These are phyloP conservation scores for Linum tenue DNA, from an alignment of 345 rosid species.

Conservation along the genomic window DNA sequence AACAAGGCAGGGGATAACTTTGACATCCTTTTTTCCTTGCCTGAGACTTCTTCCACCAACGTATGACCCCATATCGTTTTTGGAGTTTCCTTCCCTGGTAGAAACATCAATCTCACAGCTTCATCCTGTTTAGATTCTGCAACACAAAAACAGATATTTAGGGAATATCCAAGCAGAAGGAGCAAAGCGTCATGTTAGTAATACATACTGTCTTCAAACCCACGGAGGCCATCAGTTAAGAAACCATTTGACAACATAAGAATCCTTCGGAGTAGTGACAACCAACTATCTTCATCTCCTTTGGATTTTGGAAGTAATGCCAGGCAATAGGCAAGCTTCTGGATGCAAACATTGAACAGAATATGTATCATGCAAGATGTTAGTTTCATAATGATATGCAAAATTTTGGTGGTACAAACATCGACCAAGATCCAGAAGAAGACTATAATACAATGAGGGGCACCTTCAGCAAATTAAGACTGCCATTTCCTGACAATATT, in stretches of 20 bases:
- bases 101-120: conserved; percentile 53
- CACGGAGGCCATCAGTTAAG: conserved; percentile 60
- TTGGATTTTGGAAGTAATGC: conserved; percentile 77
- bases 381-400: background rate
- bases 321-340: conserved; percentile 70
- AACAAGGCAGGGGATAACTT: conserved; percentile 39
- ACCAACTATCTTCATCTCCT: conserved; percentile 79
- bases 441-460: background rate
- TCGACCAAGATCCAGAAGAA: background rate
- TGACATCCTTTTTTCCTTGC: conserved; percentile 36
- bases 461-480: conserved; percentile 54
- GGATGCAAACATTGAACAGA: conserved; percentile 21
- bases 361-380: background rate
- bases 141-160: conserved; percentile 9
- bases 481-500: conserved; percentile 49
- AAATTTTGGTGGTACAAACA: background rate
- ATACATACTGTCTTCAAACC: conserved; percentile 69
- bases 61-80: conserved; percentile 50
- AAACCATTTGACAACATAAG: conserved; percentile 45
- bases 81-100: conserved; percentile 66
- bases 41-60: conserved; percentile 26
- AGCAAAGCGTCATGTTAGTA: conserved; percentile 9
- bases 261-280: conserved; percentile 57
- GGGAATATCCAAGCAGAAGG: conserved; percentile 3
- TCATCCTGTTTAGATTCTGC: conserved; percentile 54